Evolutionary conservation across 495 filamentous ascomycete species (phyloP), one percentile per base, ranked within the genome.

Genomic region (Aspergillus sparsus): DNA sequence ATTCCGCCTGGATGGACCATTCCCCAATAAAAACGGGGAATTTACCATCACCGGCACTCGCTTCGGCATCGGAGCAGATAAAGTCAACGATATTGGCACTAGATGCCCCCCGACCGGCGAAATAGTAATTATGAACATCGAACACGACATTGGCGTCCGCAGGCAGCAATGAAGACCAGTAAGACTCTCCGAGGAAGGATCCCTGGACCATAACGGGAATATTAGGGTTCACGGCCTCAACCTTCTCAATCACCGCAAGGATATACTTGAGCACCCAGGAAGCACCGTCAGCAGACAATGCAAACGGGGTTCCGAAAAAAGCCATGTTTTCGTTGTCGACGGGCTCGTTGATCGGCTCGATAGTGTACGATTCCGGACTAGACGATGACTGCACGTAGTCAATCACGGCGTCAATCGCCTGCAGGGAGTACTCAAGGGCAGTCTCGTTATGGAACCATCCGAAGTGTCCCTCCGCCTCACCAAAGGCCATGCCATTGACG

Each of bases 191-290:
- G 54, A 66, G 65, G 61, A 70, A 72, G 47, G 65, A 71, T 0
- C 66, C 71, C 64, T 74, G 71, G 55, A 71, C 63, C 66, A 71
- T 72, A 15, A 72, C 59, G 0, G 71, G 71, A 32, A 72, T 67
- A 2, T 46, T 49, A 2, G 54, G 53, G 41, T 69, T 66, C 7
- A 66, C 64, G 0, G 58, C 49, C 34, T 61, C 61, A 1, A 71
- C 68, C 1, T 49, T 61, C 1, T 58, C 60, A 31, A 69, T 36
- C 1, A 74, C 71, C 7, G 62, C 60, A 0, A 65, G 47, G 33
- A 71, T 62, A 18, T 70, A 71, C 39, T 65, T 62, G 31, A 69
- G 10, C 11, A 72, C 58, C 69, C 69, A 74, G 0, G 41, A 44
- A 0, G 71, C 69, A 8, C 68, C 71, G 1, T 60, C 15, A 12